Conservation (phyloP, 345 rosid species). For the Murraya paniculata region DNA sequence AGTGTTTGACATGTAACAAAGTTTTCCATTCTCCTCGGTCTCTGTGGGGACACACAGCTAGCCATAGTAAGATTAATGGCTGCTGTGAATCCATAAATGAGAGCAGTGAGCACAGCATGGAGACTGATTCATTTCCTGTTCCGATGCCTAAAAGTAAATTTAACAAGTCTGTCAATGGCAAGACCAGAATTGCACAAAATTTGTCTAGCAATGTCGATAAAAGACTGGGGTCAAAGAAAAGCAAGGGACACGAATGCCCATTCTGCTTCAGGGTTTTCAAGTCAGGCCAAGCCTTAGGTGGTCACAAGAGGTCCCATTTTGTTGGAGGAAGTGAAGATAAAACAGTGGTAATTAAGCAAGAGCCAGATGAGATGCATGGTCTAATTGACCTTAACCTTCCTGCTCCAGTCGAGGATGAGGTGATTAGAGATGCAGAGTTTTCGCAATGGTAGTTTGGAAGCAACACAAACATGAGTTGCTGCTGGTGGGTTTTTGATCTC, state of each 20-base stretch:
- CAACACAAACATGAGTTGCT: slow-evolving; percentile 10
- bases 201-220: slow-evolving; percentile 29
- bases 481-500: slow-evolving; percentile 8
- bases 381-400: slow-evolving; percentile 92
- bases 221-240: slow-evolving; percentile 40
- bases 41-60: slow-evolving; percentile 25
- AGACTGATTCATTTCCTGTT: slow-evolving; percentile 41
- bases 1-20: slow-evolving; percentile 33
- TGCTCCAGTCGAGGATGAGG: slow-evolving; percentile 60
- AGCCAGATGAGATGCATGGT: slow-evolving; percentile 42
- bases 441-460: slow-evolving; percentile 30
- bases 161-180: slow-evolving; percentile 26
- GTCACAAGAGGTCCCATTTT: slow-evolving; percentile 97
- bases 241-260: slow-evolving; percentile 78
- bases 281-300: slow-evolving; percentile 96
- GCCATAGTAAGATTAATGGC: slow-evolving; percentile 33
- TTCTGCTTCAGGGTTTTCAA: slow-evolving; percentile 80
- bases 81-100: slow-evolving; percentile 41
- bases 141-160: slow-evolving; percentile 24
- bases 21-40: slow-evolving; percentile 26
- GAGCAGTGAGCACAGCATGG: slow-evolving; percentile 50
- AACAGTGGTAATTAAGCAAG: slow-evolving; percentile 47
- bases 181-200: slow-evolving; percentile 22
- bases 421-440: slow-evolving; percentile 29
- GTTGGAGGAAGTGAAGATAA: slow-evolving; percentile 56